Evolutionary conservation across 192 early-diverging fungal species (phyloP), one percentile per base, ranked within the genome.

Genomic region (Lunasporangiospora selenospora): DNA sequence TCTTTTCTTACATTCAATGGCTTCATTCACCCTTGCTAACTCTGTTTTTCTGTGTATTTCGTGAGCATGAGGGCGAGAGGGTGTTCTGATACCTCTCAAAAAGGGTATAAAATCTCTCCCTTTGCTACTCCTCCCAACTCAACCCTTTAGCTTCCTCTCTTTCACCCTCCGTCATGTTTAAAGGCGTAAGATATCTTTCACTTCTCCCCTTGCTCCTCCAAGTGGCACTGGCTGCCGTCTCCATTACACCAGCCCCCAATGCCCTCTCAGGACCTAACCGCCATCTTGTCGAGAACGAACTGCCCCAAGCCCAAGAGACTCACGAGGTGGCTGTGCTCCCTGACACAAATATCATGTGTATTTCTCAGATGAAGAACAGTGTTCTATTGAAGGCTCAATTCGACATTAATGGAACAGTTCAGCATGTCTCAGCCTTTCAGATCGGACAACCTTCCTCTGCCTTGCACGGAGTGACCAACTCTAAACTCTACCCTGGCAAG

Each of bases 351-450:
- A 33, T 57, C 23, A n/a, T 71, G 1, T 45, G 60, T 16, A 53
- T 71, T 33, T 71, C 67, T 8, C 67, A 71, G 38, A 38, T 55
- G 41, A 58, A 50, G 27, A 47, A 64, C 51, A 63, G 59, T 31
- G 62, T 63, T 11, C 53, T 71, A 2, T 18, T 71, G 15, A 71
- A 71, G 34, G 59, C 51, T 7, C n/a, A n/a, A 0, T 53, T 71
- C 40, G 26, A 71, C 38, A 21, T 40, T 26, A 10, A 12, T 26
- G 59, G 67, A 1, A 2, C 27, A 2, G 29, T 57, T 11, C 19
- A 21, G 11, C n/a, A 46, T 5, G 4, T 54, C 1, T 7, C 21
- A 3, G 53, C 59, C 1, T 71, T 58, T 21, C 50, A 43, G 4
- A 38, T 67, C 12, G 40, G 40, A 11, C 6, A 56, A 19, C 30